Base-by-base conservation (phyloP, 2,329 filamentous ascomycete genomes). In the Aspergillus clavatus region DNA sequence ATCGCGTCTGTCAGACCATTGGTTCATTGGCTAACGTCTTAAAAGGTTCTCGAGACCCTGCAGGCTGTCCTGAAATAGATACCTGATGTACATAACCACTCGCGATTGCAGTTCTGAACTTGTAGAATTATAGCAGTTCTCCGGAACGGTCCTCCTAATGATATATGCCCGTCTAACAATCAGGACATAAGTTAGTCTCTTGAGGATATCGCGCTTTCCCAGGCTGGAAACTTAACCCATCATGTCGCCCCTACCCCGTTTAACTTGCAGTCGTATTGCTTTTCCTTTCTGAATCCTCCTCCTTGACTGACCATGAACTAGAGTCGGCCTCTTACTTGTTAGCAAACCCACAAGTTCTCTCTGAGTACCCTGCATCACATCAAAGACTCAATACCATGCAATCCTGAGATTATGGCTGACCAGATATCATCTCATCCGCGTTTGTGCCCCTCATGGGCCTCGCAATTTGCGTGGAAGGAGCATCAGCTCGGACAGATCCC, bases 61-160 rank as follows among this genome's bases (percentile, higher is more conserved):
- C 72, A 75, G 60, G 66, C 72, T 46, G 62, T 69, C 46, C 59
- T 75, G 61, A 75, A 74, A 68, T 75, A 72, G 61, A 62, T 58
- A 48, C 52, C 53, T 60, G 53, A 62, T 67, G 62, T 69, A 68
- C 62, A 70, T 67, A 68, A 63, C 57, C 58, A 58, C 51, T 67
- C 57, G 57, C 55, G 52, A 47, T 54, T 54, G 51, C 51, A 49
- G 55, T 51, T 45, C 44, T 59, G 55, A 66, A 61, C 53, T 46
- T 69, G 67, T 69, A 69, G 66, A 69, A 69, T 65, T 67, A 68
- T 58, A 63, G 48, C 61, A 63, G 60, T 62, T 62, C 54, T 60
- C 46, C 49, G 23, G 50, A 58, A 43, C 40, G 41, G 35, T 48
- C 40, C 48, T 35, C 6, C 12, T 18, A 35, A 35, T 21, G 18